A percentile compares a stretch with the other conserved stretches of the same genome.
Evolutionary conservation across 768 basidiomycete species (phyloP).

Genomic region (Tylopilus balloui): DNA sequence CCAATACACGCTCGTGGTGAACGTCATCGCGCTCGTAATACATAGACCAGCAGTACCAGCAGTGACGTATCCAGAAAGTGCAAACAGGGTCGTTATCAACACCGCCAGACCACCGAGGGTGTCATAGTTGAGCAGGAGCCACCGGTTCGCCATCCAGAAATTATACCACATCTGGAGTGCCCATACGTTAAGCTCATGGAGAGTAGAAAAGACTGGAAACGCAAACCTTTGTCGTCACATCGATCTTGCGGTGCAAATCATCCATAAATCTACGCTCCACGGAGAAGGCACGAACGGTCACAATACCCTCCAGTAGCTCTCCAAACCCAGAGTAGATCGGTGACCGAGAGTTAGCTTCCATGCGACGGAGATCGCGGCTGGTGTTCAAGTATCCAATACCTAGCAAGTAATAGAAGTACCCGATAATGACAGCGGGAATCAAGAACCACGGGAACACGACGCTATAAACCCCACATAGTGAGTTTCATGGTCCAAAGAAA

Average conservation of each 20-base stretch:
- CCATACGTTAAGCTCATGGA: not conserved
- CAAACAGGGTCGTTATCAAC: constrained; percentile 70
- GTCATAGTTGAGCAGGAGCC: constrained; percentile 84
- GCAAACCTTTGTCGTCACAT: constrained; percentile 68
- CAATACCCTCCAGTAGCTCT: constrained; percentile 81
- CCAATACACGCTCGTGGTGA: constrained; percentile 51
- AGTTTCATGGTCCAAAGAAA: constrained; percentile 6
- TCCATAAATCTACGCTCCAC: constrained; percentile 76
- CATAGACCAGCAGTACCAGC: constrained; percentile 66
- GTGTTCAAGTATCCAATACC: constrained; percentile 74
- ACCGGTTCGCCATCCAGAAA: constrained; percentile 88
- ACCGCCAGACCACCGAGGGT: constrained; percentile 68
- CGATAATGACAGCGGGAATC: constrained; percentile 69
- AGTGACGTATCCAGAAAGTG: constrained; percentile 55
- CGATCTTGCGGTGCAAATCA: constrained; percentile 67
- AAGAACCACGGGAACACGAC: constrained; percentile 80
- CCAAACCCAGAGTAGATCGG: constrained; percentile 82
- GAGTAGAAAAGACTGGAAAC: not conserved
- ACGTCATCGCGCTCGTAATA: constrained; percentile 71
- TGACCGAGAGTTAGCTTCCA: constrained; percentile 85
- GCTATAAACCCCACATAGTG: constrained; percentile 28
- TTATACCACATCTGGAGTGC: constrained; percentile 67
- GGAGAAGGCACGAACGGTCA: constrained; percentile 90
- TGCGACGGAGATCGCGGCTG: constrained; percentile 78
- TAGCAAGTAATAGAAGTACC: constrained; percentile 64